A percentile compares a stretch with the other conserved stretches of the same genome.
Evolutionary conservation across 441 rosid genomes (phyloP).

Genomic region (Melastoma candidum): DNA sequence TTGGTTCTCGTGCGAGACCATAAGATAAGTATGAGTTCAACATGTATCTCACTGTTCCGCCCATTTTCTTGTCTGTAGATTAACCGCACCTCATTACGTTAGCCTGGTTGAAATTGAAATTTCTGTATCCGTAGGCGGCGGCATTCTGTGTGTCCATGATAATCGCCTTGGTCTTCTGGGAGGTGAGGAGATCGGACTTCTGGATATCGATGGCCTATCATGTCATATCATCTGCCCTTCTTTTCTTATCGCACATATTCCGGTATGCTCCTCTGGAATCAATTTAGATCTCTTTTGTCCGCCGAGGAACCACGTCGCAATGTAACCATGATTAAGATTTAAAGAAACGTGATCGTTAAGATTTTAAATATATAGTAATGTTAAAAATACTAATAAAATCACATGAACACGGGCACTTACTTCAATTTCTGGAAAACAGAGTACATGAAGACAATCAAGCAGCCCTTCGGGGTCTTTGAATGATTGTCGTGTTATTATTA

Average conservation of each 20-base stretch:
- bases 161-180: slow-evolving; percentile 57
- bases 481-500: too few species aligned
- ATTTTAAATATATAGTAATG: too few species aligned
- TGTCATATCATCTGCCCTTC: slow-evolving; percentile 33
- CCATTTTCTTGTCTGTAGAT: slow-evolving; percentile 9
- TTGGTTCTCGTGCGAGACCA: too few species aligned
- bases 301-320: too few species aligned
- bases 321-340: too few species aligned
- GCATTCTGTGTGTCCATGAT: slow-evolving; percentile 54
- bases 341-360: too few species aligned
- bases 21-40: slow-evolving; percentile 45
- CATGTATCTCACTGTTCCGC: neutral
- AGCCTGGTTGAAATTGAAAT: slow-evolving; percentile 43
- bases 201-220: slow-evolving; percentile 54
- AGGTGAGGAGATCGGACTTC: slow-evolving; percentile 50
- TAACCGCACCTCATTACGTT: neutral
- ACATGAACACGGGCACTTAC: too few species aligned
- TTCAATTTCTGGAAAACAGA: too few species aligned
- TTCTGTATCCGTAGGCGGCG: slow-evolving; percentile 37
- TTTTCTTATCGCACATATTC: slow-evolving; percentile 38
- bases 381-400: too few species aligned
- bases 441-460: too few species aligned
- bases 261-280: slow-evolving; percentile 23
- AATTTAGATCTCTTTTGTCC: neutral
- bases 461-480: too few species aligned